A percentile compares a stretch with the other conserved stretches of the same genome.
phyloP scores from a whole-genome alignment of 768 basidiomycete species.

The Phaeotremella skinneri region DNA sequence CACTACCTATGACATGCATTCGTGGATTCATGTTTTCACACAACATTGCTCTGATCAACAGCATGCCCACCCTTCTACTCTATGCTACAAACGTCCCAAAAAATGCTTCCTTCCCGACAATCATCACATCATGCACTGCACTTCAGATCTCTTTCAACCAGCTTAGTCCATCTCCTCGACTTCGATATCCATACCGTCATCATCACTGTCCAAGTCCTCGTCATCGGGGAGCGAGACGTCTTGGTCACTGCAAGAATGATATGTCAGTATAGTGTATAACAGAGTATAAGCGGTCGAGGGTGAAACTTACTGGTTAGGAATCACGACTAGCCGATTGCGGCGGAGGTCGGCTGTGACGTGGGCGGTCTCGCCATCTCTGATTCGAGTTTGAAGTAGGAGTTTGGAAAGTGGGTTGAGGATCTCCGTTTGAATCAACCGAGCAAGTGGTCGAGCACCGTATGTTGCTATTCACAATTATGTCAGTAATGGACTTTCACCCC shows the following conservation, averaged over 20 bases:
- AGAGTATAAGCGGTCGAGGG: not conserved
- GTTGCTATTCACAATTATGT: constrained; percentile 49
- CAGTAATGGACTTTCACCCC: constrained; percentile 4
- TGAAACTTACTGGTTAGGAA: constrained; percentile 67
- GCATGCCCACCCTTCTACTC: too few species aligned
- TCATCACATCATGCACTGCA: not conserved
- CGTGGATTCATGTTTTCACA: not conserved
- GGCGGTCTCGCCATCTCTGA: constrained; percentile 77
- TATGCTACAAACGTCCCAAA: constrained; percentile 1
- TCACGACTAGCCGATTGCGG: constrained; percentile 70
- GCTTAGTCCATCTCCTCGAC: constrained; percentile 69
- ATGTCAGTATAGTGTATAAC: constrained; percentile 48
- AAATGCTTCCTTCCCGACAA: not conserved
- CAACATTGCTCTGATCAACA: too few species aligned
- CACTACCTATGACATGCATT: too few species aligned
- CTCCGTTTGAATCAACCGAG: constrained; percentile 85
- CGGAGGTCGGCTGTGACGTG: constrained; percentile 74
- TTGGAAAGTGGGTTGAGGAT: constrained; percentile 86
- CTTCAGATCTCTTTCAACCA: not conserved
- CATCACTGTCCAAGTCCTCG: constrained; percentile 64
- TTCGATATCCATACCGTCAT: constrained; percentile 60
- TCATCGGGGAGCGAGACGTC: constrained; percentile 43
- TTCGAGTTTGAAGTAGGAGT: constrained; percentile 74
- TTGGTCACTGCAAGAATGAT: constrained; percentile 50
- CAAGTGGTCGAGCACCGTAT: constrained; percentile 90